Evolutionary conservation across 148 eudicot genomes (phyloP), one percentile per base, ranked within the genome.

Genomic region (Simmondsia chinensis): DNA sequence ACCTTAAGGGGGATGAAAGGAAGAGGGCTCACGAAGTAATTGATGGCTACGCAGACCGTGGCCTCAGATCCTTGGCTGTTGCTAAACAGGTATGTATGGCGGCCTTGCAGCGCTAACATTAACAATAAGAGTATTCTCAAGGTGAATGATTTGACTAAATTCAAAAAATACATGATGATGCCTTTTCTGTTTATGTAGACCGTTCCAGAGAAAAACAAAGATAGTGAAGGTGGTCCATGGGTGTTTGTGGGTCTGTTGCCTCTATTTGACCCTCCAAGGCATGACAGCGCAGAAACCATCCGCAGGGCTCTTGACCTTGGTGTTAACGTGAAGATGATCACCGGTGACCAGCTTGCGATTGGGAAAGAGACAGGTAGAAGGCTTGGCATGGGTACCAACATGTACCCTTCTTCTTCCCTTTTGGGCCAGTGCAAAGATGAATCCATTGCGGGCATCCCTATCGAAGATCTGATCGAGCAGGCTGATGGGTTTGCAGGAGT

Each of bases 401-500:
- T 89, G 97, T 89, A 89, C 37, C 97, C 94, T 7, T 83, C 97
- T 11, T 89, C 94, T 11, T 69, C 82, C 10, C 87, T 89, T 56
- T 77, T 89, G 29, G 79, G 82, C 4, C 79, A 89, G 47, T 25
- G 66, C 71, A 71, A 50, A 10, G 87, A 77, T 24, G 96, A 71
- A 46, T 65, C 83, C 3, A 57, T 78, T 35, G 62, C 82, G 38
- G 61, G 77, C 3, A 73, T 82, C 20, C 70, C 96, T 1, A 40
- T 89, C 3, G 91, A 81, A 36, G 87, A 89, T 46, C 94, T 89
- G 51, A 89, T 89, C 2, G 97, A 83, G 60, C 73, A 73, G 52
- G 97, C 97, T 22, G 97, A 89, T 67, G 97, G 97, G 2, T 89
- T 89, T 41, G 97, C 97, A 2, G 93, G 97, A 44, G 97, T 89